phyloP scores from a whole-genome alignment of 2,329 filamentous ascomycete genomes.

The Emmonsiellopsis sp. region DNA sequence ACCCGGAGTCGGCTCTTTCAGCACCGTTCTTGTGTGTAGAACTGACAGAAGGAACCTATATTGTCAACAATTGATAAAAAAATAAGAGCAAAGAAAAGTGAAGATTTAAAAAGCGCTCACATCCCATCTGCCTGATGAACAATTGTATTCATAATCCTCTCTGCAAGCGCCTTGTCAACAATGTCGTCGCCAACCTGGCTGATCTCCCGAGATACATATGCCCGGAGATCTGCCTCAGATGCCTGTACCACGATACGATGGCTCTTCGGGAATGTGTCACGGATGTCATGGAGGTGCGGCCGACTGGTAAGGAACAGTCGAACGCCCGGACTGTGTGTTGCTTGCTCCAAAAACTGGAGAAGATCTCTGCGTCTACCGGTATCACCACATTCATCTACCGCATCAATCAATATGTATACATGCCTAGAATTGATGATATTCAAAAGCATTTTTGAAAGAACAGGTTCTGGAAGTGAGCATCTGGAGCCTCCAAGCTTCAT shows the following conservation, averaged over 20 bases:
- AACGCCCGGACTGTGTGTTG: not conserved
- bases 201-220: not conserved
- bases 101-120: not conserved
- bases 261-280: not conserved
- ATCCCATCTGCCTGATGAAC: not conserved
- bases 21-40: not conserved
- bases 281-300: not conserved
- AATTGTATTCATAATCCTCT: not conserved
- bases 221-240: not conserved
- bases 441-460: too few relatives aligned
- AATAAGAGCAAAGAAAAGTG: not conserved
- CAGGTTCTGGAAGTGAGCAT: too few relatives aligned
- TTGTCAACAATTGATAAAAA: not conserved
- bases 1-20: not conserved
- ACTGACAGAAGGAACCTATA: slow-evolving; percentile 2
- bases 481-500: too few relatives aligned
- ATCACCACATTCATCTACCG: too few relatives aligned
- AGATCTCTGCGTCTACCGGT: not conserved
- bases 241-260: not conserved
- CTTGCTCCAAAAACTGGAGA: not conserved
- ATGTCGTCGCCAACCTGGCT: not conserved
- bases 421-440: too few relatives aligned
- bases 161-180: not conserved
- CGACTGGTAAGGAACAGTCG: slow-evolving; percentile 1
- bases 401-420: too few relatives aligned